A percentile compares a stretch with the other conserved stretches of the same genome.
These are phyloP conservation scores for Pascua guehoae DNA, from an alignment of 1,284 basidiomycete species.

Conservation along the genomic window DNA sequence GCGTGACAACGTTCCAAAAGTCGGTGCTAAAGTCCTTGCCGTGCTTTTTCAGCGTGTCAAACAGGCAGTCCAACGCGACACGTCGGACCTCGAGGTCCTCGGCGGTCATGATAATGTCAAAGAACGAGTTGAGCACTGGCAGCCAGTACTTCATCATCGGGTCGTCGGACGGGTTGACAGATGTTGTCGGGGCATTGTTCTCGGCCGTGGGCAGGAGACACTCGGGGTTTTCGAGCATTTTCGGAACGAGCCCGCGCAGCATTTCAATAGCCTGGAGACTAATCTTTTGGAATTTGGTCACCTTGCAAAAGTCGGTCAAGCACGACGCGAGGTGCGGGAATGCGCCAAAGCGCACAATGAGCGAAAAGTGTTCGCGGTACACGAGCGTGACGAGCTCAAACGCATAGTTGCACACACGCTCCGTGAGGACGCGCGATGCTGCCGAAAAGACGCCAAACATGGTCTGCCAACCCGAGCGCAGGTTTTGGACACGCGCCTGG, in stretches of 20 bases:
- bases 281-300: constrained; percentile 98
- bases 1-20: constrained; percentile 98
- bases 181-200: constrained; percentile 10
- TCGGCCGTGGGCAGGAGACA: constrained; percentile 58
- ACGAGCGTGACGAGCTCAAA: constrained; percentile 94
- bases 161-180: constrained; percentile 58
- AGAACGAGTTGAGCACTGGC: constrained; percentile 92
- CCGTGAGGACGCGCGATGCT: constrained; percentile 91
- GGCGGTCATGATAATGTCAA: constrained; percentile 99
- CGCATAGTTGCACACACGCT: constrained; percentile 87
- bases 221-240: constrained; percentile 82
- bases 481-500: constrained; percentile 87
- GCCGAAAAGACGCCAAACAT: constrained; percentile 99
- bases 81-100: constrained; percentile 97
- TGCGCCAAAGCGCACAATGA: constrained; percentile 85
- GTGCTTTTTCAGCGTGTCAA: constrained; percentile 87
- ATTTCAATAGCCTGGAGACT: constrained; percentile 93
- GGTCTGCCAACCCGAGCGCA: constrained; percentile 97
- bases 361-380: constrained; percentile 85
- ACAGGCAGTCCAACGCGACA: constrained; percentile 91
- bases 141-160: constrained; percentile 95
- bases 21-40: constrained; percentile 81
- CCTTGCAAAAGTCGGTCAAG: constrained; percentile 98
- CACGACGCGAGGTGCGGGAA: constrained; percentile 96
- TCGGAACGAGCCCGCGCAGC: constrained; percentile 85